Conservation (phyloP, 805 yeast genomes). For the Saturnispora silvae region DNA sequence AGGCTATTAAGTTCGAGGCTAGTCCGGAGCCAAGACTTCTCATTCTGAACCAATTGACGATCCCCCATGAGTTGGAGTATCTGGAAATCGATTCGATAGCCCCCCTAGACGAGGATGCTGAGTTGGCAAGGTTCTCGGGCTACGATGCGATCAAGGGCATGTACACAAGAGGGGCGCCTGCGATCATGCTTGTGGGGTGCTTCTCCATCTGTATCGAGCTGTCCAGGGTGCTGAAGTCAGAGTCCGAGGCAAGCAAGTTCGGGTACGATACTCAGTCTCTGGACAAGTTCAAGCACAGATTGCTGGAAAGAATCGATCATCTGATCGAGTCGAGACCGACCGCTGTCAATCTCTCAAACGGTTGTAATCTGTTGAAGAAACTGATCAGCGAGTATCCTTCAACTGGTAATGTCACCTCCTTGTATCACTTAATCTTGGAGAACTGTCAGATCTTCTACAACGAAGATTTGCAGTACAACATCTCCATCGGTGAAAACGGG, state of each 20-base stretch:
- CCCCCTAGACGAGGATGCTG: slow-evolving; percentile 35
- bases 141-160: slow-evolving; percentile 72
- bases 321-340: slow-evolving; percentile 82
- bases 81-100: slow-evolving; percentile 50
- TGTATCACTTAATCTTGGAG: slow-evolving; percentile 27
- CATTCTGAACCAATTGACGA: slow-evolving; percentile 69
- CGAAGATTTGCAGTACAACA: slow-evolving; percentile 72
- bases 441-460: slow-evolving; percentile 51
- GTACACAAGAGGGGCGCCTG: slow-evolving; percentile 98
- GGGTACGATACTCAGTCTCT: slow-evolving; percentile 16
- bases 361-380: slow-evolving; percentile 42
- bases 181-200: slow-evolving; percentile 91
- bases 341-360: slow-evolving; percentile 84
- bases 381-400: slow-evolving; percentile 11
- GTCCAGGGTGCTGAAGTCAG: slow-evolving; percentile 21
- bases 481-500: slow-evolving; percentile 72
- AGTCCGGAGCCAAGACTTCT: slow-evolving; percentile 31
- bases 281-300: slow-evolving; percentile 25
- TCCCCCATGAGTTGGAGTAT: slow-evolving; percentile 74
- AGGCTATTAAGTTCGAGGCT: slow-evolving; percentile 62
- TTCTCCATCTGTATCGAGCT: slow-evolving; percentile 73
- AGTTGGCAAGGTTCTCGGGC: slow-evolving; percentile 47
- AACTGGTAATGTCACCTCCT: slow-evolving; percentile 14
- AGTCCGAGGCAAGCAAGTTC: slow-evolving; percentile 16
- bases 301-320: slow-evolving; percentile 45